Conservation (phyloP, 2,329 filamentous ascomycete species). For the Nannizziopsis arthrosporioides region DNA sequence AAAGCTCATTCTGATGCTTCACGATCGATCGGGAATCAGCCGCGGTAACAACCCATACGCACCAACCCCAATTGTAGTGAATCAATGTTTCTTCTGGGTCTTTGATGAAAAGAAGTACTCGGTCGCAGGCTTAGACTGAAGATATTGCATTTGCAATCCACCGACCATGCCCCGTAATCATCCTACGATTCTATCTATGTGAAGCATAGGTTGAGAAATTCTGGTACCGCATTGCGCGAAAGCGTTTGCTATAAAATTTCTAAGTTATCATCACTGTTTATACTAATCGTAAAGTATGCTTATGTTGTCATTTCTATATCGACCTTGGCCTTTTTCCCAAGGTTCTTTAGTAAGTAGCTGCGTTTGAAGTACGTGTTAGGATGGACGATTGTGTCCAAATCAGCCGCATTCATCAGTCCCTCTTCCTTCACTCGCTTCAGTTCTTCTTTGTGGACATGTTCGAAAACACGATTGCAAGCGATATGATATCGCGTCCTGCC, state of each 20-base stretch:
- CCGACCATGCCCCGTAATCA: too few species aligned
- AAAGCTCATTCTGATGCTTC: slow-evolving; percentile 50
- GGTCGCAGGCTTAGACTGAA: too few species aligned
- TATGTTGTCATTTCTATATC: slow-evolving; percentile 45
- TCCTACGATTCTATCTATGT: too few species aligned
- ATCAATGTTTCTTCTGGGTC: background rate
- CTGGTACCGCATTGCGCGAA: too few species aligned
- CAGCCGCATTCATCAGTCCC: slow-evolving; percentile 55
- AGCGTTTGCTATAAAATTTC: background rate
- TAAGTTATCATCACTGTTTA: background rate
- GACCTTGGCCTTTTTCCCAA: slow-evolving; percentile 44
- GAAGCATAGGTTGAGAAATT: too few species aligned
- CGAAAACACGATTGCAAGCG: slow-evolving; percentile 93
- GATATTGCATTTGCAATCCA: too few species aligned
- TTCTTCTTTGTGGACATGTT: slow-evolving; percentile 68
- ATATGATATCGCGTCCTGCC: slow-evolving; percentile 83
- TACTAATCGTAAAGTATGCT: slow-evolving; percentile 4
- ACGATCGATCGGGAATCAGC: slow-evolving; percentile 61
- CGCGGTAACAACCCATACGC: slow-evolving; percentile 47
- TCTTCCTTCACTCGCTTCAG: slow-evolving; percentile 67
- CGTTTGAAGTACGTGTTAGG: slow-evolving; percentile 98
- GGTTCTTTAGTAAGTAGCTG: slow-evolving; percentile 76
- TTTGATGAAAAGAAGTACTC: background rate
- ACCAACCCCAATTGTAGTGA: background rate
- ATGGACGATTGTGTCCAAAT: slow-evolving; percentile 90